Base-by-base conservation (phyloP, 2,329 filamentous ascomycete species). In the Microcera coccophila region DNA sequence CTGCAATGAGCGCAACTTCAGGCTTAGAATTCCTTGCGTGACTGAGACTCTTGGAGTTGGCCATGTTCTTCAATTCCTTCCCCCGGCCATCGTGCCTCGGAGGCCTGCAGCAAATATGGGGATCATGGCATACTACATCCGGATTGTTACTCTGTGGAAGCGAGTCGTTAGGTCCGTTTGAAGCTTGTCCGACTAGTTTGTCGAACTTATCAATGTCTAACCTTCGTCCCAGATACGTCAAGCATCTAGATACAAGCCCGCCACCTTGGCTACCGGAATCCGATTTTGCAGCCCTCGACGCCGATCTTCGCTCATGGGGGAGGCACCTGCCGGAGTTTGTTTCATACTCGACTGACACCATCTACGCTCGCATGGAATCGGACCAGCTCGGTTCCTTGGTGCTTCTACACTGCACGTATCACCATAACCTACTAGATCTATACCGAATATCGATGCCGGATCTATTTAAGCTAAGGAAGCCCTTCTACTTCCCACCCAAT, bases 371-470 rank as follows among this genome's bases (percentile, higher is more conserved):
- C 10, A 63, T 71, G 16, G 70, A 72, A 47, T 72, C 70, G 1
- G 68, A 70, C 26, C 69, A 73, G 48, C 62, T 73, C 1, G 70
- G 70, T 12, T 69, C 69, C 9, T 57, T 73, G 32, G 65, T 70
- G 11, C 50, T 72, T 3, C 62, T 73, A 8, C 70, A 72, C 49
- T 72, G 69, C 50, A 73, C 70, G 19, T 73, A 71, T 37, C 67
- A 73, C 34, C 68, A 72, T 50, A 71, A 69, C 36, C 63, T 69
- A 29, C 57, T 72, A 4, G 70, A 73, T 46, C 59, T 73, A 2
- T 73, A 72, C 52, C 68, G 70, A 20, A 65, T 73, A 40, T 66
- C 68, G 11, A 67, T 73, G 67, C 70, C 70, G 0, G 63, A 68
- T 32, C 56, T 73, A 4, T 72, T 73, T 51, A 65, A 68, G 41